Base-by-base conservation (phyloP, 768 basidiomycete species). In the Leucogyrophana mollusca region DNA sequence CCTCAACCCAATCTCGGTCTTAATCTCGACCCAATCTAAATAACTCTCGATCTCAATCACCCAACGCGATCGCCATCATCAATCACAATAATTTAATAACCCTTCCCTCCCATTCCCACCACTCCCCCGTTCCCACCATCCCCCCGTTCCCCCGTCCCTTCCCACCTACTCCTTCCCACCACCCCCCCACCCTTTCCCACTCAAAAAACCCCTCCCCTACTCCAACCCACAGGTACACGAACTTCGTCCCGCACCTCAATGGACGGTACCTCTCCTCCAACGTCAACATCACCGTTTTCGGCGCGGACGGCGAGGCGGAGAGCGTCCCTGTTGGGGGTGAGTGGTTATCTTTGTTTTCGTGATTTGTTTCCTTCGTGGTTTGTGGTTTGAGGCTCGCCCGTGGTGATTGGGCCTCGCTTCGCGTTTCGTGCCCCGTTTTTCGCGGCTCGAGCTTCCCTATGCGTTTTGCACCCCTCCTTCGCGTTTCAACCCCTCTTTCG, bases 251-350 rank as follows among this genome's bases (percentile, higher is more conserved):
- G 3, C 67, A 79, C 37, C 74, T 83, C 63, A 72, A 78, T 7
- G 90, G 87, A 5, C 75, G 83, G 36, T 94, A 92, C 62, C 68
- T 96, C 38, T 82, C 90, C 1, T 89, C 85, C 2, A 95, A 95
- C 56, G 87, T 81, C 45, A 89, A 94, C 67, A 89, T 95, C 59
- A 92, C 90, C 2, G 58, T 87, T 9, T 51, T 73, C 13, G 74
- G 78, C 55, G 55, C 67, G 33, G 45, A 62, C 11, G 72, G 69
- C 13, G 49, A 66, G 20, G 50, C 47, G 1, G 60, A 65, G 49
- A 74, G 64, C 39, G 66, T 74, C 1, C 74, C 77, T 0, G 61
- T 78, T 33, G 78, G 80, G 17, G 67, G 73, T 72, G 49, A 46
- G 69, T 13, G 7, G 27, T 30, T 6, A 30, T 30, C 27, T 30